Evolutionary conservation across 2,329 filamentous ascomycete genomes (phyloP), one percentile per base, ranked within the genome.

Genomic region (Ceratocystis diversiconidia): DNA sequence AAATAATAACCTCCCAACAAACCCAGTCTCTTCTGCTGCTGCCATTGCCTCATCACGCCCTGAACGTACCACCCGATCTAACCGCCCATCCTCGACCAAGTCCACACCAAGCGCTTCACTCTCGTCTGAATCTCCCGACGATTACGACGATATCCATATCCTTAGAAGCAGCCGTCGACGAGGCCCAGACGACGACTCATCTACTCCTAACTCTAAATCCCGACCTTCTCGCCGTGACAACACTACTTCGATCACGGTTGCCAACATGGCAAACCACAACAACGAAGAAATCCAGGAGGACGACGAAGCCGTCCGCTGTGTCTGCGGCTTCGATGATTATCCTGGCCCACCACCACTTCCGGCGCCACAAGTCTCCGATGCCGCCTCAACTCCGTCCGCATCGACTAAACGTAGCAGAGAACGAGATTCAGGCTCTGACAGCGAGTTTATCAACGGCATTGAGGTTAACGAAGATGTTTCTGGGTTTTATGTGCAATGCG

Each of bases 401-500:
- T 79, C 80, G 69, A 73, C 76, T 64, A 81, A 80, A 68, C 74
- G 77, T 61, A 78, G 76, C 68, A 85, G 84, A 70, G 80, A 84
- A 67, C 79, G 79, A 72, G 79, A 67, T 22, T 60, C 52, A 15
- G 30, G 32, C 8, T 59, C 55, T 15, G 66, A 84, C 71, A 74
- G 79, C 69, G 79, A 85, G 71, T 76, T 81, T 73, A 77, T 85
- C 77, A 76, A 81, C 75, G 75, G 80, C 74, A 77, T 85, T 77
- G 78, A 85, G 69, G 80, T 90, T 69, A 84, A 86, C 41, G 91
- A 96, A 72, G 92, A 97, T 70, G 82, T 92, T 70, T 94, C 92
- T 57, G 92, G 92, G 63, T 88, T 97, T 76, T 99, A 96, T 76
- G 92, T 99, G 70, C 92, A 97, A 79, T 99, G 94, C 82, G 94